Percentiles rank a stretch among this genome's conserved stretches.
These are phyloP conservation scores for Rhynchosporium graminicola DNA, from an alignment of 2,329 filamentous ascomycete species.

Conservation along the genomic window DNA sequence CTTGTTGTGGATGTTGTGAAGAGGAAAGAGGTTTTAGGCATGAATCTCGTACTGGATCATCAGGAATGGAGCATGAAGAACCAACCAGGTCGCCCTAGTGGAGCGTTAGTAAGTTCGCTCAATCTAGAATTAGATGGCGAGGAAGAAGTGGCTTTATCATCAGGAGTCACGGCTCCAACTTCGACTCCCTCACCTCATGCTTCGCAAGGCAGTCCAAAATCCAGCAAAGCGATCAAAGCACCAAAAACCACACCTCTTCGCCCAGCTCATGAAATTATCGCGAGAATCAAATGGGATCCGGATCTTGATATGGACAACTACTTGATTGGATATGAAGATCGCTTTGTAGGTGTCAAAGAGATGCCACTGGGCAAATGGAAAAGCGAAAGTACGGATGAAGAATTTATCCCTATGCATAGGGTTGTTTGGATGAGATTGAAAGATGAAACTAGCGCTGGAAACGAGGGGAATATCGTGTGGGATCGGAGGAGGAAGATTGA, in stretches of 20 bases:
- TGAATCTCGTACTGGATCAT: conserved; percentile 20
- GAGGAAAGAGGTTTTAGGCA: conserved; percentile 18
- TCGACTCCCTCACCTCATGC: neutral
- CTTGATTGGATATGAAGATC: conserved; percentile 62
- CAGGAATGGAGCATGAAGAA: conserved; percentile 16
- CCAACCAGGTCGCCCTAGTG: neutral
- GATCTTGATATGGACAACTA: conserved; percentile 53
- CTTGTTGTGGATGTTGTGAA: conserved; percentile 18
- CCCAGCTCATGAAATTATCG: conserved; percentile 59
- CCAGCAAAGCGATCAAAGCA: neutral
- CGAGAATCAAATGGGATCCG: conserved; percentile 61
- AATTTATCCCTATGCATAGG: conserved; percentile 66
- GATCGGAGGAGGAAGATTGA: conserved; percentile 14
- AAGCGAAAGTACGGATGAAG: conserved; percentile 62
- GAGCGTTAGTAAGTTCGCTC: too few species aligned
- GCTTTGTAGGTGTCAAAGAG: conserved; percentile 57
- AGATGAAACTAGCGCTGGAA: conserved; percentile 48
- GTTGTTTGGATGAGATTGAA: conserved; percentile 60
- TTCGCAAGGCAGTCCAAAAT: neutral
- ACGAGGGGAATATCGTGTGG: conserved; percentile 30
- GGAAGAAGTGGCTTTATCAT: neutral
- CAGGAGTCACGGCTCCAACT: neutral
- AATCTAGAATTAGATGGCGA: neutral
- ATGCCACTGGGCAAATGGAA: conserved; percentile 58
- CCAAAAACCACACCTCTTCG: conserved; percentile 44